A percentile compares a stretch with the other conserved stretches of the same genome.
Evolutionary conservation across 129 eudicot genomes (phyloP).

Genomic region (Lactuca sativa): DNA sequence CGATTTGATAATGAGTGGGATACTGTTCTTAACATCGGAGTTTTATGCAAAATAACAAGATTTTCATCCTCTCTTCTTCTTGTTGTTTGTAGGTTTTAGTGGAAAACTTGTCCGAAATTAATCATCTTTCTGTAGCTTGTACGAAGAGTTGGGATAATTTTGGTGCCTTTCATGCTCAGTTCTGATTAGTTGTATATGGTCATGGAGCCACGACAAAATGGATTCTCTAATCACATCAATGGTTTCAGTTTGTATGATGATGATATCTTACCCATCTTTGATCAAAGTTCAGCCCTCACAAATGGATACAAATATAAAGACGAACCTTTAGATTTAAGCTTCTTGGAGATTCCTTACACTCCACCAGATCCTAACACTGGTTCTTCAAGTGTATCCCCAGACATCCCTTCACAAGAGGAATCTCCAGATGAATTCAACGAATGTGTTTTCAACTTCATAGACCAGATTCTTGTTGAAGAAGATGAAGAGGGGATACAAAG

Average conservation of each 20-base stretch:
- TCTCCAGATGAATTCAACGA: conserved; percentile 77
- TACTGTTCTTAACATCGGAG: background rate
- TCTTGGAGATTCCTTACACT: conserved; percentile 42
- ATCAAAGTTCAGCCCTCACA: conserved; percentile 32
- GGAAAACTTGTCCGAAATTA: background rate
- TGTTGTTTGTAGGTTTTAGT: conserved; percentile 18
- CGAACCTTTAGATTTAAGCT: conserved; percentile 46
- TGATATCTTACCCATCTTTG: conserved; percentile 38
- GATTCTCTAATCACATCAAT: conserved; percentile 29
- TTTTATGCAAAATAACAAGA: conserved; percentile 15
- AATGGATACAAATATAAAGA: conserved; percentile 47
- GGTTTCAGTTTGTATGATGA: conserved; percentile 44
- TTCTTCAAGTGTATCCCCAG: conserved; percentile 32
- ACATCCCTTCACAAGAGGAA: conserved; percentile 38
- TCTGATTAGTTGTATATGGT: conserved; percentile 23
- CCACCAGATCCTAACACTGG: conserved; percentile 29
- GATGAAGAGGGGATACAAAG: conserved; percentile 63
- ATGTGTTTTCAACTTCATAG: conserved; percentile 55
- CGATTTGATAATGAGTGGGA: conserved; percentile 5
- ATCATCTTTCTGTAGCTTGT: background rate
- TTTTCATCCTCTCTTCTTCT: background rate
- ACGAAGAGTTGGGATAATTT: conserved; percentile 5
- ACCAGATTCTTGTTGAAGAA: conserved; percentile 78
- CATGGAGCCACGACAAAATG: conserved; percentile 55
- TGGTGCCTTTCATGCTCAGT: conserved; percentile 21